Percentiles rank a stretch among this genome's conserved stretches.
Conservation (phyloP, 2,329 filamentous ascomycete species). For the Diaporthe capsici region DNA sequence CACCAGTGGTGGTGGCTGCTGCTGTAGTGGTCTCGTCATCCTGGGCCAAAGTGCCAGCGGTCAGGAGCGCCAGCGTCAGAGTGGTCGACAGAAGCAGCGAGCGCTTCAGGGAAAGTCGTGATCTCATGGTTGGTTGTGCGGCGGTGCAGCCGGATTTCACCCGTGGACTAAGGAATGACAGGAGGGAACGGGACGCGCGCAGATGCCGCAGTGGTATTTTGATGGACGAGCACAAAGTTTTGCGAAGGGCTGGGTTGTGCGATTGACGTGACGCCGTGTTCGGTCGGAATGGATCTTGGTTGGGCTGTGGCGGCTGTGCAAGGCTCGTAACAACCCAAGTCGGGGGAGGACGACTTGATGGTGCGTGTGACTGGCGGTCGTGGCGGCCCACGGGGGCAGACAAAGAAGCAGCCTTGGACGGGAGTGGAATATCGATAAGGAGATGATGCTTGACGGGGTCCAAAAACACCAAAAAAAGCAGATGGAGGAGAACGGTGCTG, state of each 20-base stretch:
- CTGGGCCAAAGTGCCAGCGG: constrained; percentile 48
- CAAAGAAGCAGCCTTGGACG: constrained; percentile 29
- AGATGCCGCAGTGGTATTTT: background rate
- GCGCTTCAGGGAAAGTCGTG: constrained; percentile 51
- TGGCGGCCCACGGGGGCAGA: background rate
- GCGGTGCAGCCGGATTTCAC: background rate
- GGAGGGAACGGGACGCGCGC: background rate
- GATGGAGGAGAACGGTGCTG: background rate
- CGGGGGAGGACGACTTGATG: constrained; percentile 3
- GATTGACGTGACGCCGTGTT: background rate
- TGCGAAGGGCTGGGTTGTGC: background rate
- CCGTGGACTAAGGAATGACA: background rate
- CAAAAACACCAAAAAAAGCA: constrained; percentile 28
- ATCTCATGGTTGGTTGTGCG: constrained; percentile 46
- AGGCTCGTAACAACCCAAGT: constrained; percentile 31
- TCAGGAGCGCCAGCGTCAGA: constrained; percentile 46
- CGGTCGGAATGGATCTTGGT: constrained; percentile 10
- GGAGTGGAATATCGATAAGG: constrained; percentile 13
- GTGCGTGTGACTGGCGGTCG: constrained; percentile 9
- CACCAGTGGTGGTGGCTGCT: constrained; percentile 32
- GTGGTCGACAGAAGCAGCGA: constrained; percentile 50
- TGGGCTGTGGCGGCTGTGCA: constrained; percentile 36
- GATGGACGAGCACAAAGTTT: background rate
- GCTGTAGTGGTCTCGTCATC: constrained; percentile 39
- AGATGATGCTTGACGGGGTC: constrained; percentile 2